Evolutionary conservation across 2,329 filamentous ascomycete genomes (phyloP), one percentile per base, ranked within the genome.

Genomic region (Claviceps sp.): DNA sequence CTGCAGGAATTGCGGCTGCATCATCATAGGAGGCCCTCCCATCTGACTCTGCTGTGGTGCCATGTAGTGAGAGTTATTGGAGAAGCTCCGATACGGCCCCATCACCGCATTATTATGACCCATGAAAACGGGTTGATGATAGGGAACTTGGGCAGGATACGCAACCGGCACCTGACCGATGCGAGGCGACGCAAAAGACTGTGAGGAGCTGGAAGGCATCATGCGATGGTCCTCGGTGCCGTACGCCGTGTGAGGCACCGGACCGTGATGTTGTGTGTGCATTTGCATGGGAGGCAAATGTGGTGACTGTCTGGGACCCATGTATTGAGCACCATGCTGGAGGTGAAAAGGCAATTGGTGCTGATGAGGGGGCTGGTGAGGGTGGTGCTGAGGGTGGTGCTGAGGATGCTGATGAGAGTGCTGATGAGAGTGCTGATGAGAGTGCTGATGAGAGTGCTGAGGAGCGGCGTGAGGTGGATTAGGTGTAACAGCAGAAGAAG

Each of bases 201-300:
- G 88, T 3, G 83, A 83, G 24, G 86, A 89, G 58, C 84, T 89
- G 6, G 84, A 86, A 53, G 86, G 87, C 70, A 93, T 86, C 86
- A 96, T 95, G 50, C 89, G 81, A 62, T 90, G 87, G 54, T 89
- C 86, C 58, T 95, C 90, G 58, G 82, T 83, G 60, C 84, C 87
- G 58, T 83, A 86, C 3, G 79, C 77, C 16, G 76, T 76, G 50
- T 80, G 79, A 43, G 82, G 78, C 5, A 77, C 78, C 57, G 85
- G 85, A 4, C 70, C 73, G 60, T 89, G 86, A 53, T 86, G 85
- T 55, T 84, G 83, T 26, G 77, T 78, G 60, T 88, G 85, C 67
- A 88, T 82, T 61, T 85, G 85, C 65, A 89, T 87, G 18, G 85
- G 82, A 20, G 84, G 81, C 62, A 89, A 87, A 54, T 89, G 84